phyloP scores from a whole-genome alignment of 2,329 filamentous ascomycete species.

The Zalaria sp. region DNA sequence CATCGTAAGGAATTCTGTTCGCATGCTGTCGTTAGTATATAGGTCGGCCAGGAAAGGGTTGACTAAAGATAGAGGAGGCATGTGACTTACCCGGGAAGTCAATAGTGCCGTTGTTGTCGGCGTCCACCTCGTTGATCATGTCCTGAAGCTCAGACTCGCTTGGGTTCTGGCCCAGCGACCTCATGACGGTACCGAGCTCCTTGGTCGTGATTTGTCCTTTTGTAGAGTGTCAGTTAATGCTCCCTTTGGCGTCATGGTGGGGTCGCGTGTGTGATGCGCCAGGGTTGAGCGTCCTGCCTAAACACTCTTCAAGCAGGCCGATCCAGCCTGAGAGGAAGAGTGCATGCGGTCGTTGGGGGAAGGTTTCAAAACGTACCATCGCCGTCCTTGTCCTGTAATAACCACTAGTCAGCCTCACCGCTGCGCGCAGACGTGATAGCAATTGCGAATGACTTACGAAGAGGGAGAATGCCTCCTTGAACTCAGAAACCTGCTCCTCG shows the following conservation, averaged over 20 bases:
- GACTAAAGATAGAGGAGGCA: too few species aligned
- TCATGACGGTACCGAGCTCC: slow-evolving; percentile 50
- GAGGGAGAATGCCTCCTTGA: slow-evolving; percentile 99
- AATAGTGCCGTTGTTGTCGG: slow-evolving; percentile 51
- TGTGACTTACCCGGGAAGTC: slow-evolving; percentile 42
- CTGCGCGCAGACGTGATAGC: too few species aligned
- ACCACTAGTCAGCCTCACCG: too few species aligned
- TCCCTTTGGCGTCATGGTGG: too few species aligned
- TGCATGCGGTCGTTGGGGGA: too few species aligned
- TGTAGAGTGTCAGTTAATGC: not conserved
- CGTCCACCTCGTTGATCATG: slow-evolving; percentile 54
- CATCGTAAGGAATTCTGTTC: slow-evolving; percentile 48
- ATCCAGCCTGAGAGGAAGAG: too few species aligned
- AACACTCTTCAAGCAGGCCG: too few species aligned
- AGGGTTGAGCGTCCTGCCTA: too few species aligned
- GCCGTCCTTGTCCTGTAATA: slow-evolving; percentile 40
- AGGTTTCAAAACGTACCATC: slow-evolving; percentile 30
- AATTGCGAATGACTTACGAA: slow-evolving; percentile 58
- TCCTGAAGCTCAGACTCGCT: slow-evolving; percentile 49
- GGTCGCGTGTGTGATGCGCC: too few species aligned
- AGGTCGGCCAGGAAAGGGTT: too few species aligned
- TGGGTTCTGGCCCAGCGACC: slow-evolving; percentile 48
- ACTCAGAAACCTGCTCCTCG: slow-evolving; percentile 99
- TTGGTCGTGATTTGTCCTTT: slow-evolving; percentile 49
- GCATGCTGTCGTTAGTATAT: not conserved